Evolutionary conservation across 148 eudicot genomes (phyloP).

Genomic region (Bassia scoparia): DNA sequence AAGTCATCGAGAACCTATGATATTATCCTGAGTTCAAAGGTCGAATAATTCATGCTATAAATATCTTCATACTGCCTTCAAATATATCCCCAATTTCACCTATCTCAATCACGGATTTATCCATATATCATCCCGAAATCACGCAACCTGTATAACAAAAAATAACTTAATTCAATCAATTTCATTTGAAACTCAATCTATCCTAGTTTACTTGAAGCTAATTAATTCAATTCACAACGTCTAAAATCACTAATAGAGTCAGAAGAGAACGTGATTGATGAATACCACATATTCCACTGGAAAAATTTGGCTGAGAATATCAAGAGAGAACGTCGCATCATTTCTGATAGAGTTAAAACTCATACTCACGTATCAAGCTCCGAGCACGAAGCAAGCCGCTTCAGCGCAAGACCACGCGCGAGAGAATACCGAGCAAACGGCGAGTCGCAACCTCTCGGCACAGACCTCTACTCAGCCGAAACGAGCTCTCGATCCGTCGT

Average conservation of each 20-base stretch:
- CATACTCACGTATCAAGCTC: conserved; percentile 68
- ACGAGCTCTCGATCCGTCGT: conserved; percentile 65
- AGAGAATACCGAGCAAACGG: conserved; percentile 53
- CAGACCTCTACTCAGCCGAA: conserved; percentile 65
- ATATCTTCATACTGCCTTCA: background rate
- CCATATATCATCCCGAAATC: background rate
- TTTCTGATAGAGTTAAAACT: conserved; percentile 51
- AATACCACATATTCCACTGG: conserved; percentile 63
- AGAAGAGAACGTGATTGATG: background rate
- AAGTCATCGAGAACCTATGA: background rate
- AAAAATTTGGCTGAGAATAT: conserved; percentile 64
- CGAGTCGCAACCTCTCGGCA: conserved; percentile 77
- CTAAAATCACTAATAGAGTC: too few relatives aligned
- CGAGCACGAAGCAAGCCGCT: conserved; percentile 58
- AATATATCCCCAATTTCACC: background rate
- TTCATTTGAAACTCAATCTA: background rate
- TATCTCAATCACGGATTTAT: background rate
- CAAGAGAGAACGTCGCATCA: conserved; percentile 63
- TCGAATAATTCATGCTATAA: background rate
- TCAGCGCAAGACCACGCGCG: conserved; percentile 44
- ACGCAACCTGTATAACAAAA: background rate
- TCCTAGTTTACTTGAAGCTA: background rate
- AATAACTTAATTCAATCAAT: too few relatives aligned
- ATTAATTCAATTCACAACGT: background rate
- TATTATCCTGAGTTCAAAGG: background rate